Base-by-base conservation (phyloP, 345 rosid species). In the Citrus reticulata region DNA sequence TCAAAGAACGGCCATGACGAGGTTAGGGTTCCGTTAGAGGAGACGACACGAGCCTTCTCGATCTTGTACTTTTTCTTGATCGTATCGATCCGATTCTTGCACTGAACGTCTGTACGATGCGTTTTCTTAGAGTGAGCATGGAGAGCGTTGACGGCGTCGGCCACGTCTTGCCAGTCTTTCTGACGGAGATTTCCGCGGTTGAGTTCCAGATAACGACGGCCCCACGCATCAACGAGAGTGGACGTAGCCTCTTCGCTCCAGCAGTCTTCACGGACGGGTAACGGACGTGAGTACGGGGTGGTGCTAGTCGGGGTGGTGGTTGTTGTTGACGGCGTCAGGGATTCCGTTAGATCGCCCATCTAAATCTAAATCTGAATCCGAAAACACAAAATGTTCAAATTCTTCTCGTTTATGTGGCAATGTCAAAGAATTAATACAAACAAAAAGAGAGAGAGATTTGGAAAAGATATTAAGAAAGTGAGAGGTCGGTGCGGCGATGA, bases 161-260 rank as follows among this genome's bases (percentile, higher is more conserved):
- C 98, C 27, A 96, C 99, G 76, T 96, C 98, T 61, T 92, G 98
- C 99, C 99, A 97, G 82, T 97, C 98, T 76, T 94, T 97, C 85
- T 94, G 99, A 20, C 99, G 99, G 68, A 97, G 98, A 72, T 91
- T 90, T 2, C 99, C 99, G 1, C 99, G 91, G 88, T 81, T 92
- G 51, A 97, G 98, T 69, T 94, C 95, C 60, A 97, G 35, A 82
- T 90, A 97, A 32, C 98, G 95, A 49, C 88, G 77, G 20, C 99
- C 99, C 99, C 99, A 97, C 24, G 95, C 91, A 68, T 93, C 95
- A 76, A 97, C 90, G 39, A 97, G 97, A 60, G 99, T 97, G 55
- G 91, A 88, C 20, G 98, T 97, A 32, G 99, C 99, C 72, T 93
- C 99, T 82, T 94, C 98, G 83, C 95, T 93, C 99, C 99, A 97